These are phyloP conservation scores for Pyropia yezoensis DNA, from an alignment of 23 red algal genomes.

Conservation along the genomic window DNA sequence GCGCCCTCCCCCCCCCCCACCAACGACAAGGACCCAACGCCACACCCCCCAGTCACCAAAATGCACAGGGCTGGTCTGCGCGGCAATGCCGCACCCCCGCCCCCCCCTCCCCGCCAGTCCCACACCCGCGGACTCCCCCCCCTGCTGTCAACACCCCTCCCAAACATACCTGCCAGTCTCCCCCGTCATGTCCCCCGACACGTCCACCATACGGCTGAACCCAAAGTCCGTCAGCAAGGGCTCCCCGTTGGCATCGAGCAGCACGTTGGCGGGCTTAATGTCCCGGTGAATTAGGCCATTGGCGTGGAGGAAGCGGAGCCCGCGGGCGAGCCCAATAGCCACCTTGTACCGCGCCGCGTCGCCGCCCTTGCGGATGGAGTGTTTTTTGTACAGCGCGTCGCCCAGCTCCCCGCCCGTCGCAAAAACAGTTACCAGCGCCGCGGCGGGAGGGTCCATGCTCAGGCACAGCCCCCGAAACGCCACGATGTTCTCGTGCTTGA, in stretches of 20 bases:
- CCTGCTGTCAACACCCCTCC: neutral
- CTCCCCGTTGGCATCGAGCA: constrained; percentile 57
- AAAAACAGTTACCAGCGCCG: constrained; percentile 65
- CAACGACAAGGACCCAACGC: too few species aligned
- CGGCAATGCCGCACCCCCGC: too few species aligned
- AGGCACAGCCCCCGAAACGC: constrained; percentile 71
- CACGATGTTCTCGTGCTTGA: constrained; percentile 81
- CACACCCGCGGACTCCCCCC: too few species aligned
- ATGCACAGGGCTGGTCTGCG: too few species aligned
- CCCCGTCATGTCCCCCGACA: constrained; percentile 65
- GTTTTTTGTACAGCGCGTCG: constrained; percentile 62
- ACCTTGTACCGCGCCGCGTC: constrained; percentile 52
- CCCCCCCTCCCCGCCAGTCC: neutral
- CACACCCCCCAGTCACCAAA: too few species aligned
- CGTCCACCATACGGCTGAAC: constrained; percentile 78
- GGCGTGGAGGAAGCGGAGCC: constrained; percentile 58
- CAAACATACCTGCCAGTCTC: constrained; percentile 48
- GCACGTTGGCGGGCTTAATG: constrained; percentile 89
- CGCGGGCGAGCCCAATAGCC: constrained; percentile 67
- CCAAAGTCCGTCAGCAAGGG: constrained; percentile 91
- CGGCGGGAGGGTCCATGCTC: constrained; percentile 43
- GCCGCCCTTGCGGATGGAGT: constrained; percentile 46
- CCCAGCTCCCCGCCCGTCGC: constrained; percentile 77
- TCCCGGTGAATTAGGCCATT: constrained; percentile 81
- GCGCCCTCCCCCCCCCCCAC: too few species aligned